Conservation (phyloP, 1,139 yeast genomes). For the Hyphopichia burtonii region DNA sequence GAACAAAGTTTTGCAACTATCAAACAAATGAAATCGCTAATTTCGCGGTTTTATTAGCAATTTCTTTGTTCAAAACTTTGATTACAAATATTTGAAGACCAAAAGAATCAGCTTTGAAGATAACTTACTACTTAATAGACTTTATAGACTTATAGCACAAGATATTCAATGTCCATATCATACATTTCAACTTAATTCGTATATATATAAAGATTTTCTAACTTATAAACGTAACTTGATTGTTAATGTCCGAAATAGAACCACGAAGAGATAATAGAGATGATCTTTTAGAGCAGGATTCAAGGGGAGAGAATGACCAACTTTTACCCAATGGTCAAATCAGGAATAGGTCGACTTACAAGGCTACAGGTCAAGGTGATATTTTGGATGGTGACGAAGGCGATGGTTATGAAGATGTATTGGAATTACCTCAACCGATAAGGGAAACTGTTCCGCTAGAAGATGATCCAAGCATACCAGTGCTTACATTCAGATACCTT, state of each 20-base stretch:
- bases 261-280: too few species aligned
- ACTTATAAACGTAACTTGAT: too few species aligned
- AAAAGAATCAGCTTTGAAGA: too few species aligned
- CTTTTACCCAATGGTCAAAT: too few species aligned
- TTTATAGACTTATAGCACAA: too few species aligned
- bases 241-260: too few species aligned
- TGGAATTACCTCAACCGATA: conserved; percentile 28
- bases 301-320: too few species aligned
- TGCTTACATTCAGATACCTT: conserved; percentile 42
- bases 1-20: conserved; percentile 1
- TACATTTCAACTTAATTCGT: too few species aligned
- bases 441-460: conserved; percentile 33
- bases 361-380: background rate
- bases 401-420: conserved; percentile 16
- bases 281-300: too few species aligned
- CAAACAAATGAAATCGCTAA: background rate
- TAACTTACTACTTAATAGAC: too few species aligned
- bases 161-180: too few species aligned
- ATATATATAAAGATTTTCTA: too few species aligned
- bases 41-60: conserved; percentile 1
- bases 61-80: background rate
- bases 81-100: background rate
- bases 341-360: background rate
- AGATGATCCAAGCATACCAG: conserved; percentile 35
- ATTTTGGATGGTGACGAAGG: background rate